Evolutionary conservation across 2,329 filamentous ascomycete species (phyloP).

Genomic region (Claviceps lovelessii): DNA sequence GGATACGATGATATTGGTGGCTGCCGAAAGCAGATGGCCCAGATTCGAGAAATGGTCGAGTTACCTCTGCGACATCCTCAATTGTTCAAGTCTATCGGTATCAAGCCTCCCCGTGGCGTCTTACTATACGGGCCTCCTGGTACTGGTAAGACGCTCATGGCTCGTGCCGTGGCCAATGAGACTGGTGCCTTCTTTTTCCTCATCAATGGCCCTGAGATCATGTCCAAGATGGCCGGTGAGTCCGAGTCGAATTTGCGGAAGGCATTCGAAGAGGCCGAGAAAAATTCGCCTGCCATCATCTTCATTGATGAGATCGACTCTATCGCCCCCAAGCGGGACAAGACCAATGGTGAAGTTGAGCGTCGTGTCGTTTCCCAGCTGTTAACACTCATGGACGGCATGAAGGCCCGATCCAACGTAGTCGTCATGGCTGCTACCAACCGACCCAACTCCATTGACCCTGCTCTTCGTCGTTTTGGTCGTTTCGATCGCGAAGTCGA

Average conservation of each 20-base stretch:
- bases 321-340: slow-evolving; percentile 97
- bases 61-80: slow-evolving; percentile 91
- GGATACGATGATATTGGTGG: slow-evolving; percentile 99
- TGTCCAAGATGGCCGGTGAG: slow-evolving; percentile 99
- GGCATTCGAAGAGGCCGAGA: slow-evolving; percentile 98
- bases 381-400: slow-evolving; percentile 96
- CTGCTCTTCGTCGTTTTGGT: slow-evolving; percentile 90
- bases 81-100: slow-evolving; percentile 99
- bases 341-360: slow-evolving; percentile 98
- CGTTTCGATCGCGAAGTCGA: slow-evolving; percentile 99
- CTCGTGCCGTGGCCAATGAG: slow-evolving; percentile 95
- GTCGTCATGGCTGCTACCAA: slow-evolving; percentile 99
- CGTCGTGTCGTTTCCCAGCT: slow-evolving; percentile 96
- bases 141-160: slow-evolving; percentile 99
- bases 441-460: slow-evolving; percentile 96
- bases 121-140: slow-evolving; percentile 91
- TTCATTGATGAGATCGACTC: slow-evolving; percentile 99
- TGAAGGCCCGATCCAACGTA: slow-evolving; percentile 98
- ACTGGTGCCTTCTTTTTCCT: slow-evolving; percentile 98
- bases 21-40: slow-evolving; percentile 98
- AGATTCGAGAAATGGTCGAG: slow-evolving; percentile 97
- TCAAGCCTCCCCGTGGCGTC: slow-evolving; percentile 97
- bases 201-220: slow-evolving; percentile 98
- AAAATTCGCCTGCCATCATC: slow-evolving; percentile 98
- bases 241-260: slow-evolving; percentile 96